Evolutionary conservation across 345 rosid genomes (phyloP).

Genomic region (Dovyalis caffra): DNA sequence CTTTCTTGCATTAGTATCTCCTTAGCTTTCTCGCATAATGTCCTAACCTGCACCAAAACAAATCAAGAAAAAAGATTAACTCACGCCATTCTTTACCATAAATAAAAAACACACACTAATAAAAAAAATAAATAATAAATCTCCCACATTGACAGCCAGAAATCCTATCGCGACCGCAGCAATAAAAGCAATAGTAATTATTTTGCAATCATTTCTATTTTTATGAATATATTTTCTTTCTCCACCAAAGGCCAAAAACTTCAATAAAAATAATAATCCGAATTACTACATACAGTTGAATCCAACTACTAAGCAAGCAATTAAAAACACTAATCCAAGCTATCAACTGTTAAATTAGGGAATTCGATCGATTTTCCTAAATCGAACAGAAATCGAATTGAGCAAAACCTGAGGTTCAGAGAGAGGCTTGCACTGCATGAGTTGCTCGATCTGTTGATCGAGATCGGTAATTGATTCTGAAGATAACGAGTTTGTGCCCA

Average conservation of each 20-base stretch:
- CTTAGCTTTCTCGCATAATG: constrained; percentile 90
- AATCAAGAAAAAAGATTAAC: background rate
- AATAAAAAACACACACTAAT: background rate
- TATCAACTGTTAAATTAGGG: background rate
- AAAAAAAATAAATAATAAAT: too few species aligned
- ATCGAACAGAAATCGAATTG: background rate
- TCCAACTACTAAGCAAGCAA: background rate
- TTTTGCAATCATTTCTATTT: background rate
- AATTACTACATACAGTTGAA: background rate
- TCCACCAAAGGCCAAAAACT: background rate
- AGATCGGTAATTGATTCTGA: constrained; percentile 44
- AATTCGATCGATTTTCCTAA: background rate
- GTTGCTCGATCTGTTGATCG: constrained; percentile 56
- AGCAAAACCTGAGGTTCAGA: constrained; percentile 30
- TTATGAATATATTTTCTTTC: background rate
- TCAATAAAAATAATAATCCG: too few species aligned
- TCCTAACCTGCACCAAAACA: constrained; percentile 56
- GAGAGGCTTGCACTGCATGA: constrained; percentile 65
- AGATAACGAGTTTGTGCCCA: constrained; percentile 43
- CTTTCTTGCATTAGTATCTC: constrained; percentile 96
- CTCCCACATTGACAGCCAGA: background rate
- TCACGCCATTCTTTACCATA: background rate
- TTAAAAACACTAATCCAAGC: background rate
- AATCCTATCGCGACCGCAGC: background rate
- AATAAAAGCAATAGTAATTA: background rate